Base-by-base conservation (phyloP, 2,329 filamentous ascomycete genomes). In the Ophiostoma australiae region DNA sequence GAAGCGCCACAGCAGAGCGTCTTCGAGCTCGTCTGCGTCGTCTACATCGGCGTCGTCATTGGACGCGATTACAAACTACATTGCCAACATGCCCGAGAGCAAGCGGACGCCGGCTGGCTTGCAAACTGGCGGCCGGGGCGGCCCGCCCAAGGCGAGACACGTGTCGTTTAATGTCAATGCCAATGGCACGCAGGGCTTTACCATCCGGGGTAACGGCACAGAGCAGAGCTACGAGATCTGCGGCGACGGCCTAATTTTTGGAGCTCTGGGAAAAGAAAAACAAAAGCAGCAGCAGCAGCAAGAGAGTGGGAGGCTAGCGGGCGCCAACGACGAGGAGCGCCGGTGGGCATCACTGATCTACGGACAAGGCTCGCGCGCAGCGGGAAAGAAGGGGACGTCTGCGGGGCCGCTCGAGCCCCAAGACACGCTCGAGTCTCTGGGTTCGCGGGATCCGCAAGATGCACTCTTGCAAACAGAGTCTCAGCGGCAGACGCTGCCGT, bases 201-300 rank as follows among this genome's bases (percentile, higher is more conserved):
- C 61, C 1, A 66, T 66, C 17, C 61, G 35, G 33, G 61, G 61
- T 17, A 35, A 66, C 33, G 61, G 61, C 31, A 66, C 61, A n/a
- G 61, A 35, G 61, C 61, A 66, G 61, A 37, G 33, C 61, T 66
- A 66, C 61, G 61, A 66, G 33, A n/a, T 66, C 31, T 31, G 33
- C n/a, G 61, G 61, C 35, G 6, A 37, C 4, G 61, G 17, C 3
- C 5, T 37, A 1, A 37, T 66, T 10, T 66, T 66, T 39, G 20
- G 15, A 11, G 61, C 61, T 15, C 17, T 66, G 31, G 13, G 23
- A 4, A 58, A 65, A 15, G 23, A 17, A 27, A 35, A 8, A 7
- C 27, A 41, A 15, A 41, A 41, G 15, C 39, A 41, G 15, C 13
- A 41, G 39, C 39, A 41, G 39, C 37, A 61, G 10, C 27, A 7